Evolutionary conservation across 495 filamentous ascomycete species (phyloP).

Genomic region (Aspergillus egyptiacus): DNA sequence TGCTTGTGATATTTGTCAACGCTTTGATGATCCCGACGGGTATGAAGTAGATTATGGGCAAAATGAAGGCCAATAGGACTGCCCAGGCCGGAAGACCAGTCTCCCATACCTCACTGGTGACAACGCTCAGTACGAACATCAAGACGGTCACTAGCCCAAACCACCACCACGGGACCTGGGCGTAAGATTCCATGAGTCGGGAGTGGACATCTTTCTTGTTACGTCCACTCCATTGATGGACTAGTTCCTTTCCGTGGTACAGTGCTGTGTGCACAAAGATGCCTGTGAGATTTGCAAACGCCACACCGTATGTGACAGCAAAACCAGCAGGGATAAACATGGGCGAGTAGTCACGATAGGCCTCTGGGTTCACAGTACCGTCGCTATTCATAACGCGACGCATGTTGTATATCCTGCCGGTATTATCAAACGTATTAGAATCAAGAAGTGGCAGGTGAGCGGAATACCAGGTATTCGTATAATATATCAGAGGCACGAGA

Average conservation of each 20-base stretch:
- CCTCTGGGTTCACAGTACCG: conserved; percentile 36
- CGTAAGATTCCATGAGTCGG: conserved; percentile 35
- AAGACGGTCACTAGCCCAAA: conserved; percentile 31
- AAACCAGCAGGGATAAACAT: conserved; percentile 46
- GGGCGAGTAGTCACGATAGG: conserved; percentile 40
- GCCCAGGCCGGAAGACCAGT: conserved; percentile 64
- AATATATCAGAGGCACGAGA: conserved; percentile 69
- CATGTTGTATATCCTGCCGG: conserved; percentile 38
- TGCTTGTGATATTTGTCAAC: conserved; percentile 62
- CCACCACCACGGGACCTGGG: conserved; percentile 42
- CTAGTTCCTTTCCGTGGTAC: conserved; percentile 58
- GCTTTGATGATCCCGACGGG: conserved; percentile 53
- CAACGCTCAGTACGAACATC: conserved; percentile 56
- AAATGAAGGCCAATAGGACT: conserved; percentile 53
- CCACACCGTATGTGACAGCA: conserved; percentile 57
- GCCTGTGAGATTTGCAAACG: conserved; percentile 63
- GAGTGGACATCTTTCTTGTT: conserved; percentile 51
- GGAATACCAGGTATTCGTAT: conserved; percentile 61
- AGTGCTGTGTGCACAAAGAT: conserved; percentile 61
- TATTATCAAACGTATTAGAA: conserved; percentile 44
- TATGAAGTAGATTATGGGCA: conserved; percentile 40
- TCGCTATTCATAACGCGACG: conserved; percentile 35
- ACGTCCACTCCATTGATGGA: conserved; percentile 52
- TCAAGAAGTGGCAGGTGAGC: conserved; percentile 44
- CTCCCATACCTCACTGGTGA: conserved; percentile 58